A percentile compares a stretch with the other conserved stretches of the same genome.
These are phyloP conservation scores for Silene noctiflora DNA, from an alignment of 179 eudicot species.

Conservation along the genomic window DNA sequence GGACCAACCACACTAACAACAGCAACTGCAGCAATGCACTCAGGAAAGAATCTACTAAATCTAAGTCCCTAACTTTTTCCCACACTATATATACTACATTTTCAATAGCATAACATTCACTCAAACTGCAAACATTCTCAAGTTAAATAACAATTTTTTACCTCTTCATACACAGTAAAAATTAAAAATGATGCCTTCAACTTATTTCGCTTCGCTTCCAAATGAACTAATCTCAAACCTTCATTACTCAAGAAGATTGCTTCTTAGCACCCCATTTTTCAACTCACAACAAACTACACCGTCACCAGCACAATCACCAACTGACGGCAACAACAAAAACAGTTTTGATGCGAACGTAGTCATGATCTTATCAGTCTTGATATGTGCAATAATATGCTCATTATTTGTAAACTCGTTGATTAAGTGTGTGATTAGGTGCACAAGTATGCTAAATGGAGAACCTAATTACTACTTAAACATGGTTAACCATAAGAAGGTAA, in stretches of 20 bases:
- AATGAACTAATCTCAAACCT: slow-evolving; percentile 18
- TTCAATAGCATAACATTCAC: slow-evolving; percentile 18
- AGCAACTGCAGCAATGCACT: slow-evolving; percentile 13
- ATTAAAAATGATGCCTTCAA: slow-evolving; percentile 23
- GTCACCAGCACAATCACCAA: slow-evolving; percentile 22
- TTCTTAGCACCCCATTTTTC: slow-evolving; percentile 26
- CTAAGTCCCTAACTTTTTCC: slow-evolving; percentile 16
- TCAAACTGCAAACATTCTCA: slow-evolving; percentile 19
- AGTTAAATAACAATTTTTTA: background rate
- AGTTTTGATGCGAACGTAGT: slow-evolving; percentile 30
- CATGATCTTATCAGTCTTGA: slow-evolving; percentile 31
- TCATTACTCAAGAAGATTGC: slow-evolving; percentile 34
- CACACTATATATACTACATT: slow-evolving; percentile 26
- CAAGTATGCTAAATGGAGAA: slow-evolving; percentile 20
- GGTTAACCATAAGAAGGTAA: slow-evolving; percentile 12
- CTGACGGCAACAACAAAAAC: background rate
- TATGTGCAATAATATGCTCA: slow-evolving; percentile 31
- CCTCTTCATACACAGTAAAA: background rate
- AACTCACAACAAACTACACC: slow-evolving; percentile 12
- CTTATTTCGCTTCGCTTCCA: slow-evolving; percentile 16
- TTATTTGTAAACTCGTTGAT: slow-evolving; percentile 30
- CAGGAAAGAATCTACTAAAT: slow-evolving; percentile 18
- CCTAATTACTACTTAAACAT: slow-evolving; percentile 33
- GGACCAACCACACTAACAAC: slow-evolving; percentile 24
- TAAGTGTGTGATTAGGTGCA: slow-evolving; percentile 33